phyloP scores from a whole-genome alignment of 2,329 filamentous ascomycete species.

The Pseudofabraea citricarpa region DNA sequence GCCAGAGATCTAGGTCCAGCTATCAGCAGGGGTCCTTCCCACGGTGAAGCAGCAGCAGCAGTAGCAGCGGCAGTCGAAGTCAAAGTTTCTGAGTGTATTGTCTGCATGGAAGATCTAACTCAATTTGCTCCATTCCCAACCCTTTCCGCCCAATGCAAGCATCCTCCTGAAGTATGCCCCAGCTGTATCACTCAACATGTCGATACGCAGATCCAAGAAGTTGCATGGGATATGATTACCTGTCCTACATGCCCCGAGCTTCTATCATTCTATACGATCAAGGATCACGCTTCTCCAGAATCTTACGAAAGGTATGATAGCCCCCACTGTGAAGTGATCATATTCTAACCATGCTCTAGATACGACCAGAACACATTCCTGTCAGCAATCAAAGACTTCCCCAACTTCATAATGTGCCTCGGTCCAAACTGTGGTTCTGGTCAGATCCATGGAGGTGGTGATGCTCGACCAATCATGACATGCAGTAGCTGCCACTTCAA shows the following conservation, averaged over 20 bases:
- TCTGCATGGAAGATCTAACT: neutral
- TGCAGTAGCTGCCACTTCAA: slow-evolving; percentile 35
- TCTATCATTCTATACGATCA: slow-evolving; percentile 40
- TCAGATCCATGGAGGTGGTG: slow-evolving; percentile 42
- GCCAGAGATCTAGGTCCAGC: neutral
- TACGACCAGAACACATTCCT: slow-evolving; percentile 40
- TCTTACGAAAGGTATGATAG: slow-evolving; percentile 37
- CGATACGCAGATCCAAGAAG: slow-evolving; percentile 8
- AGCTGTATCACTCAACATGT: slow-evolving; percentile 8
- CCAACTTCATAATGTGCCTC: slow-evolving; percentile 50
- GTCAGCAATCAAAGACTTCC: slow-evolving; percentile 35
- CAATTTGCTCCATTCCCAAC: neutral
- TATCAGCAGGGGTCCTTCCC: neutral
- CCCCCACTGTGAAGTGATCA: neutral
- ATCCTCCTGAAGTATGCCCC: slow-evolving; percentile 9
- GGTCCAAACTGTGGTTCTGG: slow-evolving; percentile 42
- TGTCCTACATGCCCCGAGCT: slow-evolving; percentile 46
- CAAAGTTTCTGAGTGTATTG: neutral
- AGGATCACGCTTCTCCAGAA: slow-evolving; percentile 36
- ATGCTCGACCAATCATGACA: slow-evolving; percentile 34
- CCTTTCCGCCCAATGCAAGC: slow-evolving; percentile 4
- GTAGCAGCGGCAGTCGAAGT: neutral
- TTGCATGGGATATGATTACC: slow-evolving; percentile 38
- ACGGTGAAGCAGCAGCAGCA: neutral
- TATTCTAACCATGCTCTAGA: slow-evolving; percentile 15